phyloP scores from a whole-genome alignment of 139 green algal species.

The Ettlia oleoabundans region DNA sequence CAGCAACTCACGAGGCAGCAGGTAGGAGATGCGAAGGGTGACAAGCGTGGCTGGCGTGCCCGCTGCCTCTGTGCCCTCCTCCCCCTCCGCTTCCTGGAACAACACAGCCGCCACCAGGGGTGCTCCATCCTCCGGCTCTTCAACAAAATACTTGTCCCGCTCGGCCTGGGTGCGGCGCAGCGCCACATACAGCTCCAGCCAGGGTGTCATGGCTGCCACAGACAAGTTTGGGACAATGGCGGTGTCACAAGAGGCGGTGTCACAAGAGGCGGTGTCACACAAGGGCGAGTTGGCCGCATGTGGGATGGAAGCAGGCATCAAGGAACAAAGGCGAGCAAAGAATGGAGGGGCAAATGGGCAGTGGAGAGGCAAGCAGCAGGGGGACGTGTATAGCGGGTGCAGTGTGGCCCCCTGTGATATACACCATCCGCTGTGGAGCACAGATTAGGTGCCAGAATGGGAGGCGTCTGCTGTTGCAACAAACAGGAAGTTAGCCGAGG shows the following conservation, averaged over 20 bases:
- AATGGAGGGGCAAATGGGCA: too few species aligned
- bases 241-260: not conserved
- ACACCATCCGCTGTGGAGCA: too few species aligned
- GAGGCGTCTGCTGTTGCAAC: too few species aligned
- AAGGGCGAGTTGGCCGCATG: too few species aligned
- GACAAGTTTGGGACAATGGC: not conserved
- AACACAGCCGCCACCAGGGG: slow-evolving; percentile 46
- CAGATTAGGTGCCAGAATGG: too few species aligned
- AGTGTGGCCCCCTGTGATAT: too few species aligned
- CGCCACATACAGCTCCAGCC: slow-evolving; percentile 50
- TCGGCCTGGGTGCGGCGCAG: slow-evolving; percentile 42
- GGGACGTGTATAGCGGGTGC: too few species aligned
- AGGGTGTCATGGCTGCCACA: slow-evolving; percentile 47
- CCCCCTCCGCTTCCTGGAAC: slow-evolving; percentile 50
- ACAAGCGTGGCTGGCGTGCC: slow-evolving; percentile 27
- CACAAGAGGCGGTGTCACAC: not conserved
- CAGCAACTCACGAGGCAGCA: slow-evolving; percentile 33
- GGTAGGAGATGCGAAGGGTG: slow-evolving; percentile 45
- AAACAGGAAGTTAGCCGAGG: too few species aligned
- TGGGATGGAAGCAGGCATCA: too few species aligned
- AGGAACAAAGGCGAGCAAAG: too few species aligned
- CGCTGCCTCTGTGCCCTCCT: slow-evolving; percentile 19
- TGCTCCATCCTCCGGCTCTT: slow-evolving; percentile 44
- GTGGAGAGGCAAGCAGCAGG: too few species aligned
- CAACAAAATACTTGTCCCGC: slow-evolving; percentile 46